A percentile compares a stretch with the other conserved stretches of the same genome.
Evolutionary conservation across 805 yeast species (phyloP).

Genomic region (Kluyveromyces dobzhanskii): DNA sequence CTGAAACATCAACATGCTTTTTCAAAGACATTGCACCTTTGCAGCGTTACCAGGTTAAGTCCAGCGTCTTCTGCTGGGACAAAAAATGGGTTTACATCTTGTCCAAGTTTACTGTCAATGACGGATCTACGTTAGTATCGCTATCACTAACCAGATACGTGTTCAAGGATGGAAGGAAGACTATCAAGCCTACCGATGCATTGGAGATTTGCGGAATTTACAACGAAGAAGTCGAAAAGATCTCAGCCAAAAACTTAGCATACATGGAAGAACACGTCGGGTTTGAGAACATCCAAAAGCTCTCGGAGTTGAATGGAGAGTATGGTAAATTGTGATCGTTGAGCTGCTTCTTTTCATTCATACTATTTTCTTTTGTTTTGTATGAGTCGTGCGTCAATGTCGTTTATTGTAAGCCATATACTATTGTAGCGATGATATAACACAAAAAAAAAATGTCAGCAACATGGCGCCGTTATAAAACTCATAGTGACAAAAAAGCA

Average conservation of each 20-base stretch:
- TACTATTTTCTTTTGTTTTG: no score
- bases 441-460: slow-evolving; percentile 2
- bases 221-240: slow-evolving; percentile 40
- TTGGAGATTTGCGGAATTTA: slow-evolving; percentile 48
- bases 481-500: no score
- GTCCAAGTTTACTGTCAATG: slow-evolving; percentile 45
- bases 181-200: slow-evolving; percentile 59
- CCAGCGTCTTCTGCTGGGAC: slow-evolving; percentile 74
- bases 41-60: slow-evolving; percentile 44
- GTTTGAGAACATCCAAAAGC: slow-evolving; percentile 9
- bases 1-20: slow-evolving; percentile 58
- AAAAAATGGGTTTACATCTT: slow-evolving; percentile 74
- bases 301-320: neutral
- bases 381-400: slow-evolving; percentile 4
- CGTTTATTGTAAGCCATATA: slow-evolving; percentile 4
- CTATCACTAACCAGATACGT: slow-evolving; percentile 71
- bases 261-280: slow-evolving; percentile 20
- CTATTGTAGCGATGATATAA: slow-evolving; percentile 6
- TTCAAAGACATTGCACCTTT: slow-evolving; percentile 67
- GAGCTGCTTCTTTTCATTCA: no score
- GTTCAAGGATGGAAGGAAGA: slow-evolving; percentile 67
- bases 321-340: neutral
- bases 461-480: neutral
- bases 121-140: slow-evolving; percentile 39
- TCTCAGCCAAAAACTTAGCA: slow-evolving; percentile 33